Conservation (phyloP, 148 eudicot species). For the Chenopodium quinoa region DNA sequence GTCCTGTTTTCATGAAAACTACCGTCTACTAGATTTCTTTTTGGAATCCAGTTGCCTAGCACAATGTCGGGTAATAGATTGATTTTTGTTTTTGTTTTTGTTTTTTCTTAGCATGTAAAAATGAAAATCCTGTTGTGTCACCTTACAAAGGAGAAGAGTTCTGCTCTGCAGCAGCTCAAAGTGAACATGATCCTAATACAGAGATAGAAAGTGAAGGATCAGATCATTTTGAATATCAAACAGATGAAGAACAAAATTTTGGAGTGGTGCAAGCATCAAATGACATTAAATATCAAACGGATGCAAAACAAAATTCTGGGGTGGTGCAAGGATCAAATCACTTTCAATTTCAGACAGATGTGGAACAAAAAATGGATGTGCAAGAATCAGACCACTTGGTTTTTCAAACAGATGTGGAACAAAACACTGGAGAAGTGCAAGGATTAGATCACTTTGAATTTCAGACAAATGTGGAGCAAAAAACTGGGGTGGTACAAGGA, state of each 20-base stretch:
- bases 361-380: background rate
- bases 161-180: background rate
- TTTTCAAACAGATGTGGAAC: background rate
- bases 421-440: background rate
- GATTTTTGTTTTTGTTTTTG: background rate
- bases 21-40: background rate
- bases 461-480: background rate
- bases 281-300: background rate
- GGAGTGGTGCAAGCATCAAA: slow-evolving; percentile 4
- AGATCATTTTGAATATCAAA: background rate
- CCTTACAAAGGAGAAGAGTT: background rate
- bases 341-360: background rate
- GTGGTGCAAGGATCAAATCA: slow-evolving; percentile 6
- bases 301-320: background rate
- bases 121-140: background rate
- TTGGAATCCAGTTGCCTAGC: background rate
- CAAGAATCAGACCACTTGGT: background rate
- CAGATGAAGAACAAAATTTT: background rate
- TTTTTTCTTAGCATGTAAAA: background rate
- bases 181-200: background rate
- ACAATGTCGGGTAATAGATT: background rate
- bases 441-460: background rate
- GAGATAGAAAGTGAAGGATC: background rate
- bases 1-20: background rate
- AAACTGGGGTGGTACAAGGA: background rate